Evolutionary conservation across 1,284 basidiomycete genomes (phyloP), one percentile per base, ranked within the genome.

Genomic region (Cryptococcus sp.): DNA sequence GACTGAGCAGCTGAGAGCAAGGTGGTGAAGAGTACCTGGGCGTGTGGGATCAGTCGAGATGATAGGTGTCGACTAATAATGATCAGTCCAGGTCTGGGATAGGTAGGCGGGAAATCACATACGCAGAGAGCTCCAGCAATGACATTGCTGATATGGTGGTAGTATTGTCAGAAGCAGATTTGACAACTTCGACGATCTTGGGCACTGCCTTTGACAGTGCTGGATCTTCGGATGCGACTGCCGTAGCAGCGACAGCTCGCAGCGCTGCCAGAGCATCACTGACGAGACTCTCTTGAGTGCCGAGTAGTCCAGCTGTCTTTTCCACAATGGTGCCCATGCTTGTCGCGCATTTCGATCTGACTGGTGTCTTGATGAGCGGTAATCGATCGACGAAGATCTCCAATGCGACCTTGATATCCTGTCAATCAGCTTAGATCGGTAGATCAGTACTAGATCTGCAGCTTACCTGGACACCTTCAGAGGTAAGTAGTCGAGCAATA

Each of bases 11-110:
- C 53, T 37, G 77, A 77, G 42, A 85, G 75, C 37, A 84, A 65
- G 9, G 68, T 57, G 7, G 81, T 75, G 28, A 88, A 79, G 45
- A 91, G 81, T n/a, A 82, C 79, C 50, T 83, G 83, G 71, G 92
- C 85, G 74, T 83, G 81, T 5, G 91, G 88, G 47, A 96, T 89
- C 46, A 89, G 79, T 0, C 91, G 84, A 19, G 91, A 88, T 0
- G 88, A 89, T n/a, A 93, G 80, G 50, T 84, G 85, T 18, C 78
- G 72, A 21, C 88, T 90, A 58, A 21, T 36, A 36, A 24, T 21
- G 22, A 11, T 44, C 42, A 44, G 7, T 4, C 3, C n/a, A 2
- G 23, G 50, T 46, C 37, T 50, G 48, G 51, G 48, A 42, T 54
- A 22, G 19, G 52, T n/a, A 22, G 44, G 25, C 11, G 9, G 10